A percentile compares a stretch with the other conserved stretches of the same genome.
Conservation (phyloP, 768 basidiomycete genomes). For the Neoboletus subvelutipes region DNA sequence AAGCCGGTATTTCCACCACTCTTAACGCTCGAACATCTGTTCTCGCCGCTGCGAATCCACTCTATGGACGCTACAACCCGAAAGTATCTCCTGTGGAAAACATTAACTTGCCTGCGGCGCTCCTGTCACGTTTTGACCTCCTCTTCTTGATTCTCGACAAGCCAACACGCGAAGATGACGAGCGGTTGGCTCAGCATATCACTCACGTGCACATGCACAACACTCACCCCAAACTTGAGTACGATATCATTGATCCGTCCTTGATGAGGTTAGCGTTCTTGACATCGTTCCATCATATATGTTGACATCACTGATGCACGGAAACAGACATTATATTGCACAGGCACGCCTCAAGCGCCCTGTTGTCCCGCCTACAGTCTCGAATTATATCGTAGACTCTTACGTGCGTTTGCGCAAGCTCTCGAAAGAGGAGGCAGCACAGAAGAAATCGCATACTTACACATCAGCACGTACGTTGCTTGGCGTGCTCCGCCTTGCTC, state of each 20-base stretch:
- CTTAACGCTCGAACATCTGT: conserved; percentile 97
- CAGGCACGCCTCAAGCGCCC: conserved; percentile 86
- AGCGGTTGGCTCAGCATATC: conserved; percentile 93
- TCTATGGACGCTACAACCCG: conserved; percentile 97
- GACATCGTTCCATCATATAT: background rate
- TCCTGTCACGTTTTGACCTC: conserved; percentile 94
- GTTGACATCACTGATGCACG: conserved; percentile 2
- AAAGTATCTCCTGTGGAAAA: conserved; percentile 98
- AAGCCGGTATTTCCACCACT: conserved; percentile 98
- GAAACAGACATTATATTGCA: conserved; percentile 87
- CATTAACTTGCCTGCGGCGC: conserved; percentile 96
- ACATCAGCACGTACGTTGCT: conserved; percentile 95
- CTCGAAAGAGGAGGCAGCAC: conserved; percentile 85
- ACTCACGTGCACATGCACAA: conserved; percentile 98
- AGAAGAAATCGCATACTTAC: conserved; percentile 89
- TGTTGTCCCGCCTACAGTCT: conserved; percentile 84
- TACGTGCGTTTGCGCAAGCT: conserved; percentile 94
- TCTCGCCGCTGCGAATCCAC: conserved; percentile 95
- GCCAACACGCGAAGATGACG: conserved; percentile 91
- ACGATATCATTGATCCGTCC: conserved; percentile 81
- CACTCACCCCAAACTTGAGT: conserved; percentile 78
- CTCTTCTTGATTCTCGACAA: conserved; percentile 97
- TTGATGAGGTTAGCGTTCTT: conserved; percentile 71
- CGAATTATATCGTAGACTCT: conserved; percentile 90
- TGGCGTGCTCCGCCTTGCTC: conserved; percentile 89